Base-by-base conservation (phyloP, 805 yeast genomes). In the Starmerella vaccinii region DNA sequence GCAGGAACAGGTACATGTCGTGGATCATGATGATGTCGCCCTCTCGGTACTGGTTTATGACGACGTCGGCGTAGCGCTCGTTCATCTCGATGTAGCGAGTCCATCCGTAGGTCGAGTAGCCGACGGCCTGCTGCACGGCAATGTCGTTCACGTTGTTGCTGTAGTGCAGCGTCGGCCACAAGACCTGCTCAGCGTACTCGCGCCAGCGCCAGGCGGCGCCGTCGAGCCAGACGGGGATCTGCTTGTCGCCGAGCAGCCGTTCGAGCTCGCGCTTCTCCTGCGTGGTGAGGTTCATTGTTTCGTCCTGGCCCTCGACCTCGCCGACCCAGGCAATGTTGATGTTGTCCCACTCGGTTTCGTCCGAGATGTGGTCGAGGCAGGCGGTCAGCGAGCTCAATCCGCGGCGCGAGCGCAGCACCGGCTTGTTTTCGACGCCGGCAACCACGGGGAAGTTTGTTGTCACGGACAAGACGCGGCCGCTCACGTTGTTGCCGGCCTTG, bases 91-190 rank as follows among this genome's bases (percentile, higher is more conserved):
- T 95, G 63, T 92, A 92, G 63, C 85, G 94, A 64, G 81, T 76
- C 81, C 82, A 80, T 4, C 85, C 85, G 63, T 82, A 82, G 0
- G 83, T 76, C 13, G 45, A 22, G 40, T 37, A 18, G 29, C 33
- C 34, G 4, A 49, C 29, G 50, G 81, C 81, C 40, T 82, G 81
- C 26, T 49, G 51, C 3, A 57, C 41, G 3, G 49, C 54, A 16
- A 49, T 41, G 13, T 55, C 57, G 24, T 50, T 49, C 10, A 52
- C 24, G 42, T 47, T 53, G 66, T 86, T 83, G 65, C 92, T 87
- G 68, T 92, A 92, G 63, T 92, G 98, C 67, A 90, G 80, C 2
- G 87, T 82, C 1, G 96, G 96, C 97, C 98, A 92, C 26, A 92
- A 70, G 19, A 82, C 81, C 59, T 83, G 79, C 63, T 90, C 97